Evolutionary conservation across 257 asterid genomes (phyloP), one percentile per base, ranked within the genome.

Genomic region (Petunia axillaris): DNA sequence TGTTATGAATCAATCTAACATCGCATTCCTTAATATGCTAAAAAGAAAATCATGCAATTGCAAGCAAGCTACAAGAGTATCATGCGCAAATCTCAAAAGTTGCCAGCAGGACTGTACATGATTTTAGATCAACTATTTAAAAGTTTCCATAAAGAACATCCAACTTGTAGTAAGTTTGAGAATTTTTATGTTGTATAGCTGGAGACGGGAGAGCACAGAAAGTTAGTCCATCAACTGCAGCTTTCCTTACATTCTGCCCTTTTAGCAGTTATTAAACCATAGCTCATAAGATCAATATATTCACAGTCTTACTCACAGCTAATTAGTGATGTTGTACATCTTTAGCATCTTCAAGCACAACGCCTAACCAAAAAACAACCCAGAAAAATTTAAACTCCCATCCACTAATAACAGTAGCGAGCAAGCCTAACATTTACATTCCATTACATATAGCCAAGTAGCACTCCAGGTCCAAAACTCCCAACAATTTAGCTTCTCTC

Each of bases 141-240:
- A 36, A 35, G 10, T 25, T 71, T 48, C 36, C 41, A 35, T 16
- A 46, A 39, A 70, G 58, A 67, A 68, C 39, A 70, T 68, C 40
- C 9, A 46, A 43, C 1, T 35, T 70, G 76, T 57, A 44, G 59
- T 46, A 16, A 46, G 77, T 48, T 11, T 35, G 44, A 71, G 16
- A 71, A 48, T 71, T 6, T 40, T 36, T 16, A 35, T 3, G 60
- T 0, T 3, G 77, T 11, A 35, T 71, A 71, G 77, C 44, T 25
- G 77, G 25, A 11, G 77, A 25, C 50, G 25, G 77, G 59, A 48
- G 16, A 4, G 59, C 16, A 48, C 10, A 10, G 3, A 46, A 48
- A 71, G 43, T 71, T 46, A 70, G 76, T 46, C 77, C 77, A 44
- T 70, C 76, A 70, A 13, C 60, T 48, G 60, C 44, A 48, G 41